phyloP scores from a whole-genome alignment of 1,284 basidiomycete genomes.

The Macrocystidia cucumis region DNA sequence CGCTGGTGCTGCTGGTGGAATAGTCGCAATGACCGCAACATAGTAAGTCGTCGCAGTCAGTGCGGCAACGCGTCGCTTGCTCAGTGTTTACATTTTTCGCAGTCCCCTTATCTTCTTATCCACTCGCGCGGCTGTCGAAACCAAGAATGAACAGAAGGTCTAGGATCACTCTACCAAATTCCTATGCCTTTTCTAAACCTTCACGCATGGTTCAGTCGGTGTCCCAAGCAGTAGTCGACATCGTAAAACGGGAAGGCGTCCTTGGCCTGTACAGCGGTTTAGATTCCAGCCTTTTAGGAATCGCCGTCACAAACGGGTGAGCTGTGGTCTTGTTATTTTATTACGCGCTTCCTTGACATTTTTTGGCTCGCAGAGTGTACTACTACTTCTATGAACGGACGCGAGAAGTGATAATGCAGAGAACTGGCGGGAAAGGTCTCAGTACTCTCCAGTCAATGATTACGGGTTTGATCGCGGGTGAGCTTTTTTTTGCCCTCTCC shows the following conservation, averaged over 20 bases:
- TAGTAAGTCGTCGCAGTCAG: constrained; percentile 47
- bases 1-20: constrained; percentile 88
- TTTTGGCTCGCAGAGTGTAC: constrained; percentile 67
- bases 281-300: constrained; percentile 81
- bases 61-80: constrained; percentile 2
- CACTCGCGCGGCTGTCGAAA: constrained; percentile 89
- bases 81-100: constrained; percentile 4
- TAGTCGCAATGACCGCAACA: constrained; percentile 81
- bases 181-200: constrained; percentile 1
- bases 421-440: constrained; percentile 50
- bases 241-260: constrained; percentile 81
- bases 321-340: constrained; percentile 9
- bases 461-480: constrained; percentile 83
- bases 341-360: constrained; percentile 4
- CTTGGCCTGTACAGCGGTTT: constrained; percentile 86
- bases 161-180: background rate
- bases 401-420: constrained; percentile 46
- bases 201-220: constrained; percentile 28
- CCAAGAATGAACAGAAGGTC: constrained; percentile 67
- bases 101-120: constrained; percentile 91
- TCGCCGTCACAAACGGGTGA: constrained; percentile 90
- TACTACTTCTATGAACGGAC: constrained; percentile 82
- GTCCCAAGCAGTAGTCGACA: constrained; percentile 63
- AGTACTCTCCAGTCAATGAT: constrained; percentile 86
- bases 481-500: constrained; percentile 3